A percentile compares a stretch with the other conserved stretches of the same genome.
Conservation (phyloP, 129 eudicot genomes). For the Gnaphalium uliginosum region DNA sequence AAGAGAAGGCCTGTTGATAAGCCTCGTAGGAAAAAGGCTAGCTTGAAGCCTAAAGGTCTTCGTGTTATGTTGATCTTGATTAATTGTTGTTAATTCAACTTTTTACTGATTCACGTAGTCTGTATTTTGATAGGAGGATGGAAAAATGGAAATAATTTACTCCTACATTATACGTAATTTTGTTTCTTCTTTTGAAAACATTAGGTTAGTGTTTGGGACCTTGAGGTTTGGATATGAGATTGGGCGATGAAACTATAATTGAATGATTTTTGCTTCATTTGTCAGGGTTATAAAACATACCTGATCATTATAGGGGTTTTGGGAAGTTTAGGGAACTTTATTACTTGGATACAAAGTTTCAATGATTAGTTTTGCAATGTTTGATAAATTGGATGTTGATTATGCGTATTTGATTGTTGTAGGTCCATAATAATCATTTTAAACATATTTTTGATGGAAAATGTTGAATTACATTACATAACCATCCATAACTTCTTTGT, state of each 20-base stretch:
- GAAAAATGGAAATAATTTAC: background rate
- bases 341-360: background rate
- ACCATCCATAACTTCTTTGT: background rate
- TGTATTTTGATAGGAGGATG: too few species aligned
- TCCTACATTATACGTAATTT: too few species aligned
- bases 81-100: background rate
- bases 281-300: background rate
- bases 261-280: background rate
- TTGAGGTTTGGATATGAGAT: slow-evolving; percentile 4
- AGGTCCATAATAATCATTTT: background rate
- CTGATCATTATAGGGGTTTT: background rate
- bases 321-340: background rate
- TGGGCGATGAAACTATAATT: background rate
- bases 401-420: background rate
- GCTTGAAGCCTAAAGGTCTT: slow-evolving; percentile 69
- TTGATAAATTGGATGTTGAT: background rate
- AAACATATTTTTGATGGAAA: background rate
- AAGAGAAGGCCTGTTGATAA: slow-evolving; percentile 70
- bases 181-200: too few species aligned
- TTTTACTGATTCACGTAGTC: too few species aligned
- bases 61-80: background rate
- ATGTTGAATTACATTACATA: background rate
- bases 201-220: background rate
- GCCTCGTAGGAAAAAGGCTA: slow-evolving; percentile 73
- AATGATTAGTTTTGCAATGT: slow-evolving; percentile 12